phyloP scores from a whole-genome alignment of 805 yeast genomes.

The Candida pseudoglaebosa region DNA sequence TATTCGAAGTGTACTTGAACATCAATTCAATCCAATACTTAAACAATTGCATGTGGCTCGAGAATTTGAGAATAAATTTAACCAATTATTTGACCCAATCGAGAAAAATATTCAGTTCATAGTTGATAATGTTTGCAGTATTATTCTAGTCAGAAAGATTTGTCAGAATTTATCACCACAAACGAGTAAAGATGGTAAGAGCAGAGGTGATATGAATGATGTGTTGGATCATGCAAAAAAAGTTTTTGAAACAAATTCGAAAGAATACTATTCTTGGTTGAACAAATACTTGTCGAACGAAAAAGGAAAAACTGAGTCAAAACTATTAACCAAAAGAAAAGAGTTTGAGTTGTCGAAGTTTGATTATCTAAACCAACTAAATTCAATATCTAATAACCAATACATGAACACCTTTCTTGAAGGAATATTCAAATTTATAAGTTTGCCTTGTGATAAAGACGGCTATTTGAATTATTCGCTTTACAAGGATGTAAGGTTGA shows the following conservation, averaged over 20 bases:
- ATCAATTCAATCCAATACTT: constrained; percentile 23
- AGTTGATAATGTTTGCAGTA: constrained; percentile 25
- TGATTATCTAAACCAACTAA: constrained; percentile 43
- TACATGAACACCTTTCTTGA: constrained; percentile 36
- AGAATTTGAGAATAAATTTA: constrained; percentile 22
- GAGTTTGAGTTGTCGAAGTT: constrained; percentile 41
- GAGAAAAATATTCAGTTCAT: constrained; percentile 28
- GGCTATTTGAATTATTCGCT: constrained; percentile 12
- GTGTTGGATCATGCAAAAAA: constrained; percentile 26
- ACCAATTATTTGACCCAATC: constrained; percentile 28
- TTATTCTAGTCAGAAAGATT: constrained; percentile 25
- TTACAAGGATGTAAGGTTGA: constrained; percentile 10
- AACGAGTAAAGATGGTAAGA: constrained; percentile 1
- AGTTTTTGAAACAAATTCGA: constrained; percentile 35
- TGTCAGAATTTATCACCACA: constrained; percentile 9
- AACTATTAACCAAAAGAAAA: constrained; percentile 30
- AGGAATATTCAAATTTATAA: constrained; percentile 31
- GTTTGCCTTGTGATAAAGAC: constrained; percentile 14
- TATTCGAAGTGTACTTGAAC: constrained; percentile 16
- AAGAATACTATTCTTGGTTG: constrained; percentile 42
- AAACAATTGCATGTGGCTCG: constrained; percentile 19
- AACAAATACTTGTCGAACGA: constrained; percentile 41
- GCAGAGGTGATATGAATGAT: constrained; percentile 13
- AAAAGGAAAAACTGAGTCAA: constrained; percentile 41
- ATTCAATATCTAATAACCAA: constrained; percentile 34